Evolutionary conservation across 345 rosid species (phyloP).

Genomic region (Sonneratia alba): DNA sequence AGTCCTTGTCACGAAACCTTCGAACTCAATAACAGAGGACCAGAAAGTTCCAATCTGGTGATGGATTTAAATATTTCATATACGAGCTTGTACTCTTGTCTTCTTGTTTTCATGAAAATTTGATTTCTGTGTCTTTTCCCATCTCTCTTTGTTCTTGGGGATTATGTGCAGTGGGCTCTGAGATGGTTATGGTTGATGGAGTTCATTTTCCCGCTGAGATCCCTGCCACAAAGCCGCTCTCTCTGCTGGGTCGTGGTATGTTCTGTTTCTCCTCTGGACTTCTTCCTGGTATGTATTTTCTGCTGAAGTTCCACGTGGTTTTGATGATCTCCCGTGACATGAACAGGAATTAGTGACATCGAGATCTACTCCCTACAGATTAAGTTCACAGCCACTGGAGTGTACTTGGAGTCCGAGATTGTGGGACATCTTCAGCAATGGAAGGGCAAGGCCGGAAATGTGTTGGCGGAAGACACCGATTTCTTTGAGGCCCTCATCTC

Average conservation of each 20-base stretch:
- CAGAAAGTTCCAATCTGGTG: not conserved
- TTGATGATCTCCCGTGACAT: not conserved
- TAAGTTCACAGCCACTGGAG: slow-evolving; percentile 93
- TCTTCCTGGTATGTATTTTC: not conserved
- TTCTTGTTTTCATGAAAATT: not conserved
- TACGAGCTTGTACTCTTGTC: not conserved
- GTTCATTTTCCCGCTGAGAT: slow-evolving; percentile 60
- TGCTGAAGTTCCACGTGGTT: not conserved
- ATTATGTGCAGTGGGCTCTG: slow-evolving; percentile 51
- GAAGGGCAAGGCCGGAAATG: slow-evolving; percentile 64
- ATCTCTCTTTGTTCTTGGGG: not conserved
- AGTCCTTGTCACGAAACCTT: not conserved
- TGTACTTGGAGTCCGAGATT: slow-evolving; percentile 65
- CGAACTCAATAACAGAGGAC: not conserved
- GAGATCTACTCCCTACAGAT: slow-evolving; percentile 91
- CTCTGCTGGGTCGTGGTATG: slow-evolving; percentile 65
- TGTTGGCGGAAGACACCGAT: slow-evolving; percentile 54
- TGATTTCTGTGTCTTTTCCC: not conserved
- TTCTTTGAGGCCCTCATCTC: slow-evolving; percentile 68
- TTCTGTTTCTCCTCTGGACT: not conserved
- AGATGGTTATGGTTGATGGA: slow-evolving; percentile 60
- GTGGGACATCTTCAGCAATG: slow-evolving; percentile 45
- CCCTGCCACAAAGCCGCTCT: slow-evolving; percentile 46
- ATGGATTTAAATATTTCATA: not conserved
- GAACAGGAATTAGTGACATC: slow-evolving; percentile 73